Evolutionary conservation across 2,329 filamentous ascomycete species (phyloP).

Genomic region (Drechmeria coniospora): DNA sequence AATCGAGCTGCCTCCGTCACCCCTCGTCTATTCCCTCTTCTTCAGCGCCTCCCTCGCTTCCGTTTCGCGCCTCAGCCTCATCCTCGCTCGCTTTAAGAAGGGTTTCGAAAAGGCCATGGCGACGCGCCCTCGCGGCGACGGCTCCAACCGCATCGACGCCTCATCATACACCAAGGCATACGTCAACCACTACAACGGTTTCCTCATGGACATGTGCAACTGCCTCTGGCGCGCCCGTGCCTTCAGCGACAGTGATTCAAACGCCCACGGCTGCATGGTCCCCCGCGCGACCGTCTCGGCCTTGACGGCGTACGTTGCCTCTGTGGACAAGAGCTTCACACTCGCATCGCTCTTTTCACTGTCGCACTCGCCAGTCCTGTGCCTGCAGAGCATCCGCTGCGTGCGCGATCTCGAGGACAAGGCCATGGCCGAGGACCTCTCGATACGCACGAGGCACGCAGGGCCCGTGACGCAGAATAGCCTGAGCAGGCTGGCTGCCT

Average conservation of each 20-base stretch:
- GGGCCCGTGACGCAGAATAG: constrained; percentile 57
- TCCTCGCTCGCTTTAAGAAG: constrained; percentile 58
- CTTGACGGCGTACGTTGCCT: constrained; percentile 32
- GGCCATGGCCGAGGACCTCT: constrained; percentile 22
- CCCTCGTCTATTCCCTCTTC: constrained; percentile 54
- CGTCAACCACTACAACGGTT: constrained; percentile 63
- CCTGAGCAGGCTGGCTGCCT: constrained; percentile 43
- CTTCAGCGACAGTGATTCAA: constrained; percentile 49
- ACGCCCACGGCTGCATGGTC: constrained; percentile 40
- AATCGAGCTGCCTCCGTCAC: constrained; percentile 51
- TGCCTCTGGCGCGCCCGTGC: constrained; percentile 64
- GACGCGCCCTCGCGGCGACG: constrained; percentile 8
- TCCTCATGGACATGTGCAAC: constrained; percentile 78
- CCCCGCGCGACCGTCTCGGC: constrained; percentile 25
- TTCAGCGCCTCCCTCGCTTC: constrained; percentile 49
- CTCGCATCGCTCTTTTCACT: constrained; percentile 39
- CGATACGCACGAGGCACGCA: constrained; percentile 36
- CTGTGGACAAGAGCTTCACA: constrained; percentile 29
- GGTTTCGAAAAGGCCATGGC: constrained; percentile 53
- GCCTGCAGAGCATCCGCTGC: constrained; percentile 37
- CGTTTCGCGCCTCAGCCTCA: constrained; percentile 51
- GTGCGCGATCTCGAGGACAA: constrained; percentile 43
- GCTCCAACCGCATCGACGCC: constrained; percentile 13
- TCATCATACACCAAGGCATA: constrained; percentile 39
- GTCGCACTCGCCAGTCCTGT: constrained; percentile 42